Evolutionary conservation across 192 early-diverging fungal genomes (phyloP).

Genomic region (Podila epicladia): DNA sequence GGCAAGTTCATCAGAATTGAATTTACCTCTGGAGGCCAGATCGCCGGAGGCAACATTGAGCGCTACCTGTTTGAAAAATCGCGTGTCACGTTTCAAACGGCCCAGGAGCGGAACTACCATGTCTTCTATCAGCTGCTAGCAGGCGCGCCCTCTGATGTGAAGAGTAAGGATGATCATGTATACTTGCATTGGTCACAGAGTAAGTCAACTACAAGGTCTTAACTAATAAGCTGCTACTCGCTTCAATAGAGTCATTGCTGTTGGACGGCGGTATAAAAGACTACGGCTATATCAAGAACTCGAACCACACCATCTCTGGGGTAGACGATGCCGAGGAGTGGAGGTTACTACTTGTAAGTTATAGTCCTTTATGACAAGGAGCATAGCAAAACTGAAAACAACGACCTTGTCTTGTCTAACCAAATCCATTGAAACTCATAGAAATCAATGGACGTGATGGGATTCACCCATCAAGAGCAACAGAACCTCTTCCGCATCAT

Average conservation of each 20-base stretch:
- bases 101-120: conserved; percentile 96
- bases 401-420: background rate
- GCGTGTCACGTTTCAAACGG: conserved; percentile 91
- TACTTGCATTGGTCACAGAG: background rate
- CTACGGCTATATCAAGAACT: conserved; percentile 86
- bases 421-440: conserved; percentile 21
- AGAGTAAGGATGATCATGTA: conserved; percentile 55
- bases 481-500: conserved; percentile 83
- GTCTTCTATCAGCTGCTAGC: conserved; percentile 98
- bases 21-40: conserved; percentile 80
- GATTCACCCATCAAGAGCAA: conserved; percentile 81
- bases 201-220: background rate
- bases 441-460: conserved; percentile 86
- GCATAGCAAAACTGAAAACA: background rate
- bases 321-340: conserved; percentile 93
- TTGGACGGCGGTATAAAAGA: conserved; percentile 80
- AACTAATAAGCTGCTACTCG: background rate
- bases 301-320: conserved; percentile 89
- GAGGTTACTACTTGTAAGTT: conserved; percentile 69
- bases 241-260: conserved; percentile 68
- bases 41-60: conserved; percentile 96
- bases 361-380: background rate
- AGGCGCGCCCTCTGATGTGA: conserved; percentile 77
- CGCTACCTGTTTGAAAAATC: conserved; percentile 98
- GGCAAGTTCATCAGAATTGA: conserved; percentile 99